These are phyloP conservation scores for Vitis hybrid DNA, from an alignment of 177 flowering plant genomes.

Conservation along the genomic window DNA sequence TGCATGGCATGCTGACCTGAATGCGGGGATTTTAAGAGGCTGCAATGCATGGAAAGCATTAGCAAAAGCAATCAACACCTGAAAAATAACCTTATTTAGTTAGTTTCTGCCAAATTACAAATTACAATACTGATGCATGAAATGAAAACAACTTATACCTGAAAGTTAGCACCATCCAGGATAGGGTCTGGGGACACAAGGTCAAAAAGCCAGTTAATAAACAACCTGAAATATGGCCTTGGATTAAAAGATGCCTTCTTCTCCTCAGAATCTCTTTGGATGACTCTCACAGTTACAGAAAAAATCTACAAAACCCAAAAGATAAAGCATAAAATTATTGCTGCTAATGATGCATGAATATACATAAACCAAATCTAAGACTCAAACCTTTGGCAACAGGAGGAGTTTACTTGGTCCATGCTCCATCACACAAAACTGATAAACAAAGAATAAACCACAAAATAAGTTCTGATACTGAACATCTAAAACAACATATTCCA, in stretches of 20 bases:
- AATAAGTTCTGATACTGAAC: too few species aligned
- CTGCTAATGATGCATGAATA: too few species aligned
- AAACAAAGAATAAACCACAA: neutral
- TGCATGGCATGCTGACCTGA: constrained; percentile 57
- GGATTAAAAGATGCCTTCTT: constrained; percentile 82
- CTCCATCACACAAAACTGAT: constrained; percentile 50
- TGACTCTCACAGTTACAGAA: constrained; percentile 67
- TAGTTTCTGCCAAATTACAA: neutral
- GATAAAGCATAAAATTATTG: neutral
- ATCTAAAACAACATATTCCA: too few species aligned
- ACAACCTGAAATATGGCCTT: constrained; percentile 89
- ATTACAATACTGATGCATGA: neutral
- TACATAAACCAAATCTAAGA: neutral
- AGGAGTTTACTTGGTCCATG: constrained; percentile 67
- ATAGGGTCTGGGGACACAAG: constrained; percentile 69
- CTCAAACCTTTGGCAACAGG: constrained; percentile 73
- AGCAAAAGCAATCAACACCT: constrained; percentile 84
- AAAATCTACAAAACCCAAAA: constrained; percentile 48
- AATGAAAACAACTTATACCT: constrained; percentile 41
- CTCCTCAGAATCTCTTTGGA: constrained; percentile 89
- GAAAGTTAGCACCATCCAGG: constrained; percentile 72
- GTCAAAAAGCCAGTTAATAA: constrained; percentile 84
- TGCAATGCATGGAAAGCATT: constrained; percentile 89
- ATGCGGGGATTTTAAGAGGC: constrained; percentile 89
- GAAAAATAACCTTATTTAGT: constrained; percentile 16